phyloP scores from a whole-genome alignment of 768 basidiomycete species.

The Mycena rebaudengoi region DNA sequence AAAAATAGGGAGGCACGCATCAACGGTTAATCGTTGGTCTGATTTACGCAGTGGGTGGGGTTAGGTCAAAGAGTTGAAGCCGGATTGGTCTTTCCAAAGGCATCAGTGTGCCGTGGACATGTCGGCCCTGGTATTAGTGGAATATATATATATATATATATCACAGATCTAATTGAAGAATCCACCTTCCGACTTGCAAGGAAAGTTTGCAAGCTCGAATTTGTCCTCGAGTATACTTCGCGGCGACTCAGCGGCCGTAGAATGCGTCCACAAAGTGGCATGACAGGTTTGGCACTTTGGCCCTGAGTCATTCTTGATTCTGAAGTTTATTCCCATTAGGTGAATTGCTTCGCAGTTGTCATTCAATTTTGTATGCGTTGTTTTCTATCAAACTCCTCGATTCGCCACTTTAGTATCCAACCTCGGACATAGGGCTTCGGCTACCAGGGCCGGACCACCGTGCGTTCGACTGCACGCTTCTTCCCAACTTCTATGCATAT shows the following conservation, averaged over 20 bases:
- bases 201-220: too few relatives aligned
- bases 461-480: neutral
- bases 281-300: slow-evolving; percentile 5
- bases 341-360: neutral
- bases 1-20: too few relatives aligned
- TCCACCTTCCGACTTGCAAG: too few relatives aligned
- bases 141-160: too few relatives aligned
- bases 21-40: too few relatives aligned
- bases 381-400: neutral
- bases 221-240: too few relatives aligned
- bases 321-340: slow-evolving; percentile 2
- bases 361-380: neutral
- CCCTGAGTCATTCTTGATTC: neutral
- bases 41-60: too few relatives aligned
- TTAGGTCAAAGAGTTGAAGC: too few relatives aligned
- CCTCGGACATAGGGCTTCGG: neutral
- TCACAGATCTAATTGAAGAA: too few relatives aligned
- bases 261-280: slow-evolving; percentile 4
- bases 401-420: neutral
- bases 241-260: neutral
- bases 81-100: too few relatives aligned
- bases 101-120: too few relatives aligned
- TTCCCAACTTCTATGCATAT: neutral
- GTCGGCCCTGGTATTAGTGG: too few relatives aligned
- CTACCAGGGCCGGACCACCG: neutral